A percentile compares a stretch with the other conserved stretches of the same genome.
These are phyloP conservation scores for Phytopythium mirpurense DNA, from an alignment of 352 stramenopile genomes.

Conservation along the genomic window DNA sequence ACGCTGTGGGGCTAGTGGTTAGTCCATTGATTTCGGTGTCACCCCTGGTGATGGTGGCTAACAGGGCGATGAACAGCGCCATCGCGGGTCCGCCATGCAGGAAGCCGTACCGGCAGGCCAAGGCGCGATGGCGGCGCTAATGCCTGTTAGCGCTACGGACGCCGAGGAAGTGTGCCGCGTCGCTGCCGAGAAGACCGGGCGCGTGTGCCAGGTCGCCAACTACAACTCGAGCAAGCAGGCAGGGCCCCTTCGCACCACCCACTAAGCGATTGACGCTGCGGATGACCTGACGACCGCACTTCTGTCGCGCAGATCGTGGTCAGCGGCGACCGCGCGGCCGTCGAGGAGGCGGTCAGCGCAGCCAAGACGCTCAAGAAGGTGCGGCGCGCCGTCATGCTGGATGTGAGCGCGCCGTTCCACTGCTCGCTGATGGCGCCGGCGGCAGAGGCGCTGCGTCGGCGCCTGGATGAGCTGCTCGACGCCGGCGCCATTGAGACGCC, in stretches of 20 bases:
- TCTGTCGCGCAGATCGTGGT: constrained; percentile 41
- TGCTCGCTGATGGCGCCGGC: constrained; percentile 73
- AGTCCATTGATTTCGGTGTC: background rate
- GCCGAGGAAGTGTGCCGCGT: constrained; percentile 51
- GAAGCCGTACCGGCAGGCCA: constrained; percentile 39
- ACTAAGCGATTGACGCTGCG: background rate
- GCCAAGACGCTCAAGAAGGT: constrained; percentile 70
- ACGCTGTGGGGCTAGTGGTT: constrained; percentile 65
- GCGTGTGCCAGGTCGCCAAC: constrained; percentile 79
- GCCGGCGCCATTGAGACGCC: constrained; percentile 27
- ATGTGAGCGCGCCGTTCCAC: constrained; percentile 85
- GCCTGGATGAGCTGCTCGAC: constrained; percentile 26
- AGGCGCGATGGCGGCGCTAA: constrained; percentile 75
- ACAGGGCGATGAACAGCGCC: constrained; percentile 23
- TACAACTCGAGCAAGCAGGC: constrained; percentile 88
- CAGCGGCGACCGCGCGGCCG: constrained; percentile 47
- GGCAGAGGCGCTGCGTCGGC: constrained; percentile 32
- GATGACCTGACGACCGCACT: background rate
- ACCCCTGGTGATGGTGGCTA: no score
- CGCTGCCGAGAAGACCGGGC: constrained; percentile 24
- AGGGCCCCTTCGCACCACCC: background rate
- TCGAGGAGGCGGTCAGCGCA: constrained; percentile 43
- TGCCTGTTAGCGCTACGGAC: constrained; percentile 46
- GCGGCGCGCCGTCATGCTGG: constrained; percentile 58
- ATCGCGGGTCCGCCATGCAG: constrained; percentile 69